Evolutionary conservation across 83 land plant species (phyloP).

Genomic region (Thuja plicata): DNA sequence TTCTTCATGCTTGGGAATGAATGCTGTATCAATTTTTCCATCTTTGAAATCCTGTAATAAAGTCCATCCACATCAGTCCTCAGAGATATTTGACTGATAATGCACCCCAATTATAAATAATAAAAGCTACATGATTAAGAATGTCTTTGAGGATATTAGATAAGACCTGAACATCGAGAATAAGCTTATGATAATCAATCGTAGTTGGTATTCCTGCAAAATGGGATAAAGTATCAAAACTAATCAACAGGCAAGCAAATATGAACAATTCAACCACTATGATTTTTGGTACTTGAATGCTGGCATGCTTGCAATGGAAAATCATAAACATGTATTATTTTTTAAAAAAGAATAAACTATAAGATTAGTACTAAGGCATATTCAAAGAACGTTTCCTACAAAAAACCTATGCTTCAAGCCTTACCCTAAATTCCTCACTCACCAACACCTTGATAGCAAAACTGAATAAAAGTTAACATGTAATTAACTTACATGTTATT

Average conservation of each 20-base stretch:
- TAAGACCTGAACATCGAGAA: conserved; percentile 83
- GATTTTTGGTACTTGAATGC: background rate
- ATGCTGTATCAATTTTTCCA: conserved; percentile 96
- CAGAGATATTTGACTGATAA: background rate
- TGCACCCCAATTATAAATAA: background rate
- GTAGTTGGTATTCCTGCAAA: conserved; percentile 88
- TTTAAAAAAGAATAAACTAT: background rate
- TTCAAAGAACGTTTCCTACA: background rate
- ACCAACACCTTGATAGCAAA: background rate
- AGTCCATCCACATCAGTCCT: conserved; percentile 11
- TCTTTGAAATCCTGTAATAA: conserved; percentile 86
- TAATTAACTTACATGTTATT: background rate
- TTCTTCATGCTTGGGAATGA: conserved; percentile 94
- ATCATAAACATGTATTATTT: background rate
- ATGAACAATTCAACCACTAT: background rate
- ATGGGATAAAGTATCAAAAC: conserved; percentile 1
- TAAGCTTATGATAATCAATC: conserved; percentile 96
- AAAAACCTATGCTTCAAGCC: background rate
- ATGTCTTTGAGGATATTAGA: background rate
- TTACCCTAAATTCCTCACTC: background rate
- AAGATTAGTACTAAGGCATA: background rate
- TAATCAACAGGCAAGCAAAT: conserved; percentile 1
- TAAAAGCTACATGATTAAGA: background rate
- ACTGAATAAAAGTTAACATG: background rate
- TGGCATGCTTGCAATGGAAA: background rate